Evolutionary conservation across 441 rosid genomes (phyloP), one percentile per base, ranked within the genome.

Genomic region (Melastoma candidum): DNA sequence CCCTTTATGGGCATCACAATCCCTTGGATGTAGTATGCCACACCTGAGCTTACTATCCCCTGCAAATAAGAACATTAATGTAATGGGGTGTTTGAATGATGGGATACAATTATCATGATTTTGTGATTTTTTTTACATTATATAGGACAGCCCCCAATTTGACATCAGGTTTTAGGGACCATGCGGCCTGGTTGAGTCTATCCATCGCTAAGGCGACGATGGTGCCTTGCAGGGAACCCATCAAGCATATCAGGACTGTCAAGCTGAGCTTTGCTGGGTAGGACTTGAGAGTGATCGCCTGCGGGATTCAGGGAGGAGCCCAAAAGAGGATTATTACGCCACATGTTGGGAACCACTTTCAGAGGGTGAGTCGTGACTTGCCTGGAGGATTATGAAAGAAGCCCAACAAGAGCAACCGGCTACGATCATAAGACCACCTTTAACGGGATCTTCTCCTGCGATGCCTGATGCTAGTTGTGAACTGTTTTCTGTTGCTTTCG

Each of bases 1-100:
- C 90, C 90, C 47, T 61, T 61, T 17, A 53, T 59, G 57, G 70
- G 79, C 78, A 73, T 76, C 27, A 76, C 58, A 8, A 60, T 64
- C 59, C 82, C 81, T 65, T 72, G 75, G 47, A 70, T 39, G 56
- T 74, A 77, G 44, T 68, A 71, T 29, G 54, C 75, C 12, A 65
- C 41, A n/a, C 78, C 84, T 32, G 90, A 80, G 44, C 78, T 65
- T 12, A 76, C 64, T 45, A 80, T 24, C 2, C 90, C 84, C 90
- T 83, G 81, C 56, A 70, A 12, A 2, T 47, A 29, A 11, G 11
- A 32, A 3, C 8, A 29, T 6, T 25, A 17, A 14, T 11, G 13
- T 48, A 3, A 39, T n/a, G 9, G 39, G 8, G 29, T 27, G 8
- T 10, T 12, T 41, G 11, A 41, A 14, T 43, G 7, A 14, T 51